Evolutionary conservation across 768 basidiomycete genomes (phyloP).

Genomic region (Kwoniella mangroviensis): DNA sequence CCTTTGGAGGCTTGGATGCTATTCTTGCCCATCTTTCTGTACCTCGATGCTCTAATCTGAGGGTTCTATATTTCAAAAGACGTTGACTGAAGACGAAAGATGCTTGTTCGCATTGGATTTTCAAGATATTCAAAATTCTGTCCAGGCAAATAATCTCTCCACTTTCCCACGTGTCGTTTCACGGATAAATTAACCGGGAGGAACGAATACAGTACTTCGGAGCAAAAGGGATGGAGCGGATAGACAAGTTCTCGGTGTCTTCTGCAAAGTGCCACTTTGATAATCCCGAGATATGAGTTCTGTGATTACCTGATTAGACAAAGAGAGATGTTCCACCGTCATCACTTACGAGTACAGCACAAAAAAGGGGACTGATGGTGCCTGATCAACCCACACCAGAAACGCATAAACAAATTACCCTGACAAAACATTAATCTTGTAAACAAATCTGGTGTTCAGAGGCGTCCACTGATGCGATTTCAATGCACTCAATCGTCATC

Average conservation of each 20-base stretch:
- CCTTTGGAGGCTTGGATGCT: constrained; percentile 24
- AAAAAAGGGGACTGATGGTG: constrained; percentile 11
- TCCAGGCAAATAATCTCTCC: too few species aligned
- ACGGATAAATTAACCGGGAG: not conserved
- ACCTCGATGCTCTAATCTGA: too few species aligned
- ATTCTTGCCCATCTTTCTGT: constrained; percentile 29
- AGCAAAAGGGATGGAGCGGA: not conserved
- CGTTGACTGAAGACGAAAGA: too few species aligned
- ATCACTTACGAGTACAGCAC: not conserved
- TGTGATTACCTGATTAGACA: constrained; percentile 3
- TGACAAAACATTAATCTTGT: constrained; percentile 10
- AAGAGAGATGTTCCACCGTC: constrained; percentile 1
- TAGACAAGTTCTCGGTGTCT: not conserved
- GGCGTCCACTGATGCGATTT: not conserved
- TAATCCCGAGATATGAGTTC: constrained; percentile 3
- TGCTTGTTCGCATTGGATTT: not conserved
- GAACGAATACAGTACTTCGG: not conserved
- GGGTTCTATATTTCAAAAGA: too few species aligned
- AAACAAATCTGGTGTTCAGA: constrained; percentile 13
- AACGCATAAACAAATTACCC: constrained; percentile 3
- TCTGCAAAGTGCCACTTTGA: not conserved
- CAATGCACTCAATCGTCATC: not conserved
- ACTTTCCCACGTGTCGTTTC: constrained; percentile 5
- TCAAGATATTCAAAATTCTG: constrained; percentile 5
- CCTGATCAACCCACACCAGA: constrained; percentile 25